phyloP scores from a whole-genome alignment of 2,329 filamentous ascomycete species.

The Aureobasidium sp. region DNA sequence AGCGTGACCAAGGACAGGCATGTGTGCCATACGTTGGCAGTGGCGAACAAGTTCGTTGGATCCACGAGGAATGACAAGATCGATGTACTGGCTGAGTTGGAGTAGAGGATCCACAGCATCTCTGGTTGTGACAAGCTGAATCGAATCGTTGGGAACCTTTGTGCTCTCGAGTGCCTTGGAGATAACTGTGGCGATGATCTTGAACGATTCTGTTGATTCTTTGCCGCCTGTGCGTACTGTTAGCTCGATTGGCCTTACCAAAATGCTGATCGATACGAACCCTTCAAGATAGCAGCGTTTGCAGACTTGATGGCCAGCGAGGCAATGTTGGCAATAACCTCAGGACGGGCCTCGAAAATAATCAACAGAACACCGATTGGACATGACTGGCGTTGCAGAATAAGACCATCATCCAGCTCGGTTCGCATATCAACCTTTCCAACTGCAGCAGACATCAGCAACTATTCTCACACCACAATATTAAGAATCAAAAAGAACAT shows the following conservation, averaged over 20 bases:
- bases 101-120: constrained; percentile 87
- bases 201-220: constrained; percentile 91
- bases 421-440: constrained; percentile 79
- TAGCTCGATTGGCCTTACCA: neutral
- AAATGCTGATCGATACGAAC: constrained; percentile 29
- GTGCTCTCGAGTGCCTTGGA: constrained; percentile 67
- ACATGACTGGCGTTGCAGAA: constrained; percentile 81
- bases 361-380: constrained; percentile 97
- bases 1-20: constrained; percentile 92
- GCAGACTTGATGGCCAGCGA: constrained; percentile 93
- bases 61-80: constrained; percentile 89
- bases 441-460: constrained; percentile 45
- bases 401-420: constrained; percentile 75
- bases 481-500: constrained; percentile 25
- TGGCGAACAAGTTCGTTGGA: constrained; percentile 84
- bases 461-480: neutral
- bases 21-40: constrained; percentile 85
- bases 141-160: constrained; percentile 72
- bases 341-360: constrained; percentile 95
- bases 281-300: constrained; percentile 94
- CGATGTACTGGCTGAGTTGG: constrained; percentile 76
- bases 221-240: constrained; percentile 62
- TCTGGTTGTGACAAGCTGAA: constrained; percentile 90
- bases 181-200: constrained; percentile 81
- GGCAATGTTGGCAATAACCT: constrained; percentile 97